Evolutionary conservation across 306 rosid species (phyloP).

Genomic region (Cicer judaicum): DNA sequence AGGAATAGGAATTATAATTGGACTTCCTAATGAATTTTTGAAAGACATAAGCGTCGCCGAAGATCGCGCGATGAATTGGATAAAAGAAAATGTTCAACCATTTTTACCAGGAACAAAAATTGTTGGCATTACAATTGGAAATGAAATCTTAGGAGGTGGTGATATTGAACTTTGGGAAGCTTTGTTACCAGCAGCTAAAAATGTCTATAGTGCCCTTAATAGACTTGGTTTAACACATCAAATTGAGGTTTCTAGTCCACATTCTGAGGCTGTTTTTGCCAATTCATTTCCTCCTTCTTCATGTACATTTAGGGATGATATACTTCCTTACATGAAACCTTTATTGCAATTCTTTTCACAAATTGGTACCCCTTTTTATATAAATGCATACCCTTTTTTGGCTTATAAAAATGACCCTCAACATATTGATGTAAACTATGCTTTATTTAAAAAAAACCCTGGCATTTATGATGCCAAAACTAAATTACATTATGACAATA

Average conservation of each 20-base stretch:
- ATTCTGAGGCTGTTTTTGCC: slow-evolving; percentile 90
- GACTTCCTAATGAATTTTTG: slow-evolving; percentile 64
- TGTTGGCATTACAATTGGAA: slow-evolving; percentile 79
- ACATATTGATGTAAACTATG: slow-evolving; percentile 81
- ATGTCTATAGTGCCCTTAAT: slow-evolving; percentile 65
- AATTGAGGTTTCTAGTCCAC: slow-evolving; percentile 84
- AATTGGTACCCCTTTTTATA: slow-evolving; percentile 78
- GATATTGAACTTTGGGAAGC: slow-evolving; percentile 70
- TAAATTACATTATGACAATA: slow-evolving; percentile 76
- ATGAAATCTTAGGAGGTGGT: slow-evolving; percentile 73
- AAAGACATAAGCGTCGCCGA: slow-evolving; percentile 67
- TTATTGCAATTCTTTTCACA: slow-evolving; percentile 78
- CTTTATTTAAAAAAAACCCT: slow-evolving; percentile 65
- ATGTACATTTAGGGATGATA: slow-evolving; percentile 74
- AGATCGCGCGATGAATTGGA: slow-evolving; percentile 88
- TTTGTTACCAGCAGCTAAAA: slow-evolving; percentile 73
- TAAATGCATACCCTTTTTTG: slow-evolving; percentile 91
- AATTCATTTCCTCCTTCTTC: slow-evolving; percentile 88
- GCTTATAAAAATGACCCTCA: slow-evolving; percentile 87
- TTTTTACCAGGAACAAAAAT: slow-evolving; percentile 77
- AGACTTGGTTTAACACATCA: slow-evolving; percentile 52
- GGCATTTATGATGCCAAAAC: slow-evolving; percentile 83
- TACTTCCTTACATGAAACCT: slow-evolving; percentile 70
- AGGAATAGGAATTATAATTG: slow-evolving; percentile 64
- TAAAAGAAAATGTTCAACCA: slow-evolving; percentile 80